Conservation (phyloP, 2,329 filamentous ascomycete species). For the Diaporthe sp. region DNA sequence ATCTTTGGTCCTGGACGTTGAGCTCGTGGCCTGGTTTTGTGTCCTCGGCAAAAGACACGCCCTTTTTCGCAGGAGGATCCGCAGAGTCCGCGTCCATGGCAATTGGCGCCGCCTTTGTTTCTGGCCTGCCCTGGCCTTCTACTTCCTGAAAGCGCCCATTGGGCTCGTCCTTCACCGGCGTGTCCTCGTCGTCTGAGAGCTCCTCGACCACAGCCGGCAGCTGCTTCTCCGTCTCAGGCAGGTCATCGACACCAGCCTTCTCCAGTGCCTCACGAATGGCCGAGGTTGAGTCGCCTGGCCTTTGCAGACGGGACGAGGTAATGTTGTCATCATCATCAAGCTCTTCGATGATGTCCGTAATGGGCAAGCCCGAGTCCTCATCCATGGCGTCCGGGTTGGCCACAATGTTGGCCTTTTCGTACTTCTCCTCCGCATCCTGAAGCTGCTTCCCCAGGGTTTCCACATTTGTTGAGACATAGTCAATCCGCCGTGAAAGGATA, state of each 20-base stretch:
- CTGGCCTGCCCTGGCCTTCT: background rate
- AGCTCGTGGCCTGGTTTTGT: slow-evolving; percentile 59
- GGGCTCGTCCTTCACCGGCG: background rate
- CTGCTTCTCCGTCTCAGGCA: slow-evolving; percentile 32
- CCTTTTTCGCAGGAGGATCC: slow-evolving; percentile 54
- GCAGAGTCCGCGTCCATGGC: background rate
- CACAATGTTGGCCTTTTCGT: slow-evolving; percentile 70
- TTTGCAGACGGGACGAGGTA: slow-evolving; percentile 72
- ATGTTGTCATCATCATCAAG: slow-evolving; percentile 92
- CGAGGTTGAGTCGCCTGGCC: slow-evolving; percentile 75
- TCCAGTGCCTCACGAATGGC: slow-evolving; percentile 75
- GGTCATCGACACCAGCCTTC: slow-evolving; percentile 75
- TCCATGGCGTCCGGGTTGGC: slow-evolving; percentile 71
- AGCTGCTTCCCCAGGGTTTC: slow-evolving; percentile 79
- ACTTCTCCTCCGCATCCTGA: slow-evolving; percentile 73
- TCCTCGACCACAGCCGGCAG: background rate
- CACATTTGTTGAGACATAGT: slow-evolving; percentile 90
- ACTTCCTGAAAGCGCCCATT: background rate
- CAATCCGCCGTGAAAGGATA: slow-evolving; percentile 79
- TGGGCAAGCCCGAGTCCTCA: slow-evolving; percentile 74
- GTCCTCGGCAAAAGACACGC: slow-evolving; percentile 72
- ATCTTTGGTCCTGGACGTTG: slow-evolving; percentile 41
- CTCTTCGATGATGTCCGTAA: slow-evolving; percentile 93
- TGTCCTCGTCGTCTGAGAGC: background rate
- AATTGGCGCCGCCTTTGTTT: background rate